A percentile compares a stretch with the other conserved stretches of the same genome.
Evolutionary conservation across 106 monocot species (phyloP).

Genomic region (Allium fistulosum): DNA sequence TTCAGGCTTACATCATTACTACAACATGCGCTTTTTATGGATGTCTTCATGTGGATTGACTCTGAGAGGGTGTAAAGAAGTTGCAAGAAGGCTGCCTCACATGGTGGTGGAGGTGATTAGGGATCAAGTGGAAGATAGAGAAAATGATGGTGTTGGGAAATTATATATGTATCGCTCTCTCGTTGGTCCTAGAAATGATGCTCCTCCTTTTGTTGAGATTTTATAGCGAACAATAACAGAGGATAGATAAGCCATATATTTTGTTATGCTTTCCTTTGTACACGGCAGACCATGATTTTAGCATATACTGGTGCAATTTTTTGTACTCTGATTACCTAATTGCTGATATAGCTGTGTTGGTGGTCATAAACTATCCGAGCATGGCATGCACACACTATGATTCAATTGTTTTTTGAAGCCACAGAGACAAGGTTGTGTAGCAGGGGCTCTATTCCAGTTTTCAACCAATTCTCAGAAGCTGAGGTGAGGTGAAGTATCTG

Average conservation of each 20-base stretch:
- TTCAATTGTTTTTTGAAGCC: too few relatives aligned
- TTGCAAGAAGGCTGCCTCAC: slow-evolving; percentile 43
- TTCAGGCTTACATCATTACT: slow-evolving; percentile 71
- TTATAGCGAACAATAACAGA: slow-evolving; percentile 16
- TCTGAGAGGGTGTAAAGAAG: slow-evolving; percentile 59
- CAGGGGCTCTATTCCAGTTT: too few relatives aligned
- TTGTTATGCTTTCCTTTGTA: too few relatives aligned
- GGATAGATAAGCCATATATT: too few relatives aligned
- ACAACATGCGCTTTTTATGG: slow-evolving; percentile 93
- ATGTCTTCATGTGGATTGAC: slow-evolving; percentile 74
- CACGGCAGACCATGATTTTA: too few relatives aligned
- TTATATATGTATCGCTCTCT: slow-evolving; percentile 85
- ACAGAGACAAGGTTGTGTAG: too few relatives aligned
- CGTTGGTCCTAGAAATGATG: slow-evolving; percentile 58
- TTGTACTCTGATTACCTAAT: too few relatives aligned
- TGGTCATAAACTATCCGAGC: too few relatives aligned
- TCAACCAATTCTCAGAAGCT: not conserved
- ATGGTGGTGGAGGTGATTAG: slow-evolving; percentile 72
- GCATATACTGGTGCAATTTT: too few relatives aligned
- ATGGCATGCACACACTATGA: too few relatives aligned
- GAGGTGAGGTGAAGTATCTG: slow-evolving; percentile 33
- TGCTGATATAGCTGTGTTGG: too few relatives aligned
- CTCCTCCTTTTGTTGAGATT: slow-evolving; percentile 74
- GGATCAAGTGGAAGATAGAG: slow-evolving; percentile 21
- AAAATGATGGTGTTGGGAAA: slow-evolving; percentile 32